phyloP scores from a whole-genome alignment of 73 alveolate species.

The Halteria grandinella region DNA sequence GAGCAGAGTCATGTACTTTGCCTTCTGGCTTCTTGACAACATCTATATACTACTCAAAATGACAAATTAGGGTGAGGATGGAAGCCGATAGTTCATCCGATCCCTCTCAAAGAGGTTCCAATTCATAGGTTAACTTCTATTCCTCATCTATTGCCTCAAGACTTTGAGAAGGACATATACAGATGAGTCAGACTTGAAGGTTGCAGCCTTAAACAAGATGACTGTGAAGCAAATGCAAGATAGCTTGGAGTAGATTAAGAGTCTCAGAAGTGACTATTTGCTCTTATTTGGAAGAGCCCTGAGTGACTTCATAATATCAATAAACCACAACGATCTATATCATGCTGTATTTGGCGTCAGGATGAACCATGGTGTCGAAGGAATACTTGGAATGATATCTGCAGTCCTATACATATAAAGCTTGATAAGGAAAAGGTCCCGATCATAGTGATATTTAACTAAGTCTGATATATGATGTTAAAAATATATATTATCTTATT shows the following conservation, averaged over 20 bases:
- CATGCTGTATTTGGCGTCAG: neutral
- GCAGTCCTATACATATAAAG: neutral
- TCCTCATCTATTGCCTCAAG: neutral
- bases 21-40: constrained; percentile 5
- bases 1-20: neutral
- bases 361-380: constrained; percentile 17
- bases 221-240: constrained; percentile 26
- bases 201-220: constrained; percentile 34
- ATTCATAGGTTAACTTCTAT: neutral
- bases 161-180: neutral
- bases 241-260: neutral
- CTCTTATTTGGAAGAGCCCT: neutral
- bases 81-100: no score
- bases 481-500: no score
- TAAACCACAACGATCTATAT: neutral
- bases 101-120: neutral
- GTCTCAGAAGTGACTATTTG: neutral
- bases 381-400: neutral
- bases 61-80: no score
- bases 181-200: constrained; percentile 20
- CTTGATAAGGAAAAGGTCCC: no score
- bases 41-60: neutral
- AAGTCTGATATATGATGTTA: no score
- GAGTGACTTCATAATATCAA: neutral
- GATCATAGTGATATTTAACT: no score